phyloP scores from a whole-genome alignment of 352 stramenopile species.

The Pythium biforme region DNA sequence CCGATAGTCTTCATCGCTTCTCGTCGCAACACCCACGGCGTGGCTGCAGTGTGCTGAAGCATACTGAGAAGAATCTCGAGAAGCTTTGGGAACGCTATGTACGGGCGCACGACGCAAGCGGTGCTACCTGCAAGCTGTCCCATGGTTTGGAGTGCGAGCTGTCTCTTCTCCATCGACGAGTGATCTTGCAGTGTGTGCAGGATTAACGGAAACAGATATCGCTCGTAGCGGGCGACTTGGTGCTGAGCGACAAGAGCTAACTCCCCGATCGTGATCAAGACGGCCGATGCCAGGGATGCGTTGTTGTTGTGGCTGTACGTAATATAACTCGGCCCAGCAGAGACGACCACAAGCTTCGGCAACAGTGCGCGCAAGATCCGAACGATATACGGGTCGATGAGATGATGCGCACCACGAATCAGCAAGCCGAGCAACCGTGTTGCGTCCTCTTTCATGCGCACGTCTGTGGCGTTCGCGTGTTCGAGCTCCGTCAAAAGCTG shows the following conservation, averaged over 20 bases:
- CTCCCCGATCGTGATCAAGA: conserved; percentile 88
- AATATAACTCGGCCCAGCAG: conserved; percentile 19
- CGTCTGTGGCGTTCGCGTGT: conserved; percentile 80
- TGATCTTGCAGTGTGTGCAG: conserved; percentile 96
- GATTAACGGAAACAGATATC: conserved; percentile 95
- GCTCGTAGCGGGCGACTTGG: conserved; percentile 92
- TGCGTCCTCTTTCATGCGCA: conserved; percentile 85
- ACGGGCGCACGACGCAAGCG: conserved; percentile 92
- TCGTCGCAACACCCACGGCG: conserved; percentile 90
- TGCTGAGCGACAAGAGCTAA: conserved; percentile 89
- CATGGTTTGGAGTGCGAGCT: conserved; percentile 95
- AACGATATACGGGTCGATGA: conserved; percentile 85
- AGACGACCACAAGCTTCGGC: conserved; percentile 84
- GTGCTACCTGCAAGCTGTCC: conserved; percentile 94
- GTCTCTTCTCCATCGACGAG: conserved; percentile 93
- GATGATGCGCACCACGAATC: conserved; percentile 81
- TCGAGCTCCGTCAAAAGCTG: conserved; percentile 95
- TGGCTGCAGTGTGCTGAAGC: conserved; percentile 88
- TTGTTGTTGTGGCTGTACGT: conserved; percentile 35
- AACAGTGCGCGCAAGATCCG: conserved; percentile 70
- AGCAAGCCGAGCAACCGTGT: conserved; percentile 83
- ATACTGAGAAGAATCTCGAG: conserved; percentile 94
- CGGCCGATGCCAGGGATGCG: conserved; percentile 74
- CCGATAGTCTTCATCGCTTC: conserved; percentile 97
- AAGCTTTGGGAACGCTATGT: conserved; percentile 95